These are phyloP conservation scores for Tilletia horrida DNA, from an alignment of 1,284 basidiomycete genomes.

Conservation along the genomic window DNA sequence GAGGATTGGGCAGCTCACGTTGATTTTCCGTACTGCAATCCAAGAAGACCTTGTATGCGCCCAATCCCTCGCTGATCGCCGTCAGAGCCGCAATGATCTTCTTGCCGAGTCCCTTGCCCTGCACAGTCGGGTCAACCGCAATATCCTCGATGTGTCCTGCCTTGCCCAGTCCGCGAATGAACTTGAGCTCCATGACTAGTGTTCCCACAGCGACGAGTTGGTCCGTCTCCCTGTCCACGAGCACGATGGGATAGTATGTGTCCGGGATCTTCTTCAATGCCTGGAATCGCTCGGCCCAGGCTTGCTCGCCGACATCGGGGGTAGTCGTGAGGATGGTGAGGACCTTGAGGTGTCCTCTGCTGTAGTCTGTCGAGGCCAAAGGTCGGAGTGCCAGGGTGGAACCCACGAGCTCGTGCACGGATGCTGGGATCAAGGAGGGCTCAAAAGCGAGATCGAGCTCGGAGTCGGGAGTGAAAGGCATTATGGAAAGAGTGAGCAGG, in stretches of 20 bases:
- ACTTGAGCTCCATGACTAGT: constrained; percentile 87
- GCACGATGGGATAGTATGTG: constrained; percentile 76
- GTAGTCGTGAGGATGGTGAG: constrained; percentile 75
- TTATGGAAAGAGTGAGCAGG: constrained; percentile 18
- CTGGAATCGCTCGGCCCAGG: constrained; percentile 53
- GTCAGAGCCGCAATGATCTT: constrained; percentile 76
- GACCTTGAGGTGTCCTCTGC: constrained; percentile 75
- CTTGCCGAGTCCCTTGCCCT: constrained; percentile 85
- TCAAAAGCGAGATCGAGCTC: constrained; percentile 74
- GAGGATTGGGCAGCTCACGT: constrained; percentile 63
- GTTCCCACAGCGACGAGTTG: constrained; percentile 79
- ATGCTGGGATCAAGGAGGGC: constrained; percentile 64
- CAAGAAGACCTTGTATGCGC: constrained; percentile 89
- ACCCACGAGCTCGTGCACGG: constrained; percentile 15
- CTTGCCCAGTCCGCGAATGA: constrained; percentile 72
- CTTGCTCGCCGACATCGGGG: constrained; percentile 70
- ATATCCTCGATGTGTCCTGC: constrained; percentile 98
- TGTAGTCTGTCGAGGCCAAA: constrained; percentile 77
- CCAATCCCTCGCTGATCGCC: constrained; percentile 71
- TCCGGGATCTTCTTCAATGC: constrained; percentile 27
- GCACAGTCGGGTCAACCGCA: constrained; percentile 77
- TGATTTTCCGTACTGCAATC: constrained; percentile 90
- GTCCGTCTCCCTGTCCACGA: constrained; percentile 72
- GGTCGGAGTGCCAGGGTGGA: constrained; percentile 70
- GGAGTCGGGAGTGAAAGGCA: constrained; percentile 65